Evolutionary conservation across 164 flowering plant genomes (phyloP), one percentile per base, ranked within the genome.

Genomic region (Tetrastigma voinierianum): DNA sequence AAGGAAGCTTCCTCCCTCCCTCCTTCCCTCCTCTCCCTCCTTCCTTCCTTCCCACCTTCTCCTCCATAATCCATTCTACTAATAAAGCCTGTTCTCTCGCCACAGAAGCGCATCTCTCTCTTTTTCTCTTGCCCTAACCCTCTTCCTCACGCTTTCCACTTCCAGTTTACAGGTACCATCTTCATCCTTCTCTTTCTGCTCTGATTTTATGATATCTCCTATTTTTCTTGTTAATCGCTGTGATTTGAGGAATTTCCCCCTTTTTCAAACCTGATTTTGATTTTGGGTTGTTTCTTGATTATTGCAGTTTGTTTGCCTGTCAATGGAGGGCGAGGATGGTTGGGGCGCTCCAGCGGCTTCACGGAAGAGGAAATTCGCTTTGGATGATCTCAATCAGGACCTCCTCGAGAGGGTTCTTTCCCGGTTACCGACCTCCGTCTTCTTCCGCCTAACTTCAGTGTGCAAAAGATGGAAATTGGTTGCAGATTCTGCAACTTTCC

Each of bases 381-480:
- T 87, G 62, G 87, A 85, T 57, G 85, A 81, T 32, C 83, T 89
- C 65, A 81, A 85, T 75, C 79, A 85, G 67, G 95, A 87, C 68
- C 62, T 89, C 61, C 85, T 89, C 14, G 95, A 89, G 46, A 74
- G 70, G 60, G 87, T 89, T 15, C 89, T 89, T 56, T 84, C 95
- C 52, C 77, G 90, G 88, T 82, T 89, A 21, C 95, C 95, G 2
- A 76, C 91, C 6, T 82, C 95, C 0, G 67, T 79, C 61, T 89
- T 89, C 78, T 80, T 81, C 66, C 86, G 91, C 64, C 71, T 81
- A 32, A 74, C 73, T 72, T 89, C 90, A 60, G 95, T 89, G 74
- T 82, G 88, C 89, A 87, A 89, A 79, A 81, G 87, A 74, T 89
- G 95, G 95, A 87, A 80, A 71, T 89, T 89, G 2, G 76, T 80